Base-by-base conservation (phyloP, 768 basidiomycete genomes). In the Naganishia friedmannii region DNA sequence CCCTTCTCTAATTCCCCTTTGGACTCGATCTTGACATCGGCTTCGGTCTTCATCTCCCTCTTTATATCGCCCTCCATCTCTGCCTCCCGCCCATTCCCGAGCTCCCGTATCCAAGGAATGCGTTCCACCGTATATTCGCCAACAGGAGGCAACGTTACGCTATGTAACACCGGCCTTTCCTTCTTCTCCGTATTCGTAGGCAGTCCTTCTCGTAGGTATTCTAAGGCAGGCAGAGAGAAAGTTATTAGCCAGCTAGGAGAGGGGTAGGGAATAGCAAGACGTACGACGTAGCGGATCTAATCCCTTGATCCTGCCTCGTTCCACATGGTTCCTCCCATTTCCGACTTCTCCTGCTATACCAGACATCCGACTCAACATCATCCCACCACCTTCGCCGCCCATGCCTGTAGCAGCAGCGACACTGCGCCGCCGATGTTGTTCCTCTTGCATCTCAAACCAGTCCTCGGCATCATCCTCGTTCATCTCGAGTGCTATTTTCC, bases 361-460 rank as follows among this genome's bases (percentile, higher is more conserved):
- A 23, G 56, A 45, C 57, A 63, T 57, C 31, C 68, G 39, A 31
- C 58, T 45, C 32, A 69, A 69, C 32, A 60, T 58, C 68, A 57
- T 31, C 1, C 68, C 55, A 45, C 54, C 51, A 31, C 46, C 45
- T 15, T 37, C 68, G 6, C 34, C 45, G 21, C 45, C 67, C 19
- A 34, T 21, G 32, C 34, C 65, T 15, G 42, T 2, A 8, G 15
- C 9, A 8, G 42, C 42, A 42, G 42, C 34, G 12, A 12, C 34
- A 37, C 7, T 28, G 34, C 55, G 45, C 37, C 37, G 37, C 29
- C 39, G 39, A 42, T 51, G 53, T 54, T 54, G 5, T n/a, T 60
- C 56, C 34, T 69, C 56, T 13, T 63, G 56, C 4, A 29, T 9
- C 42, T 68, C 68, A 10, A 69, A 54, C 56, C 58, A 57, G 13